Conservation (phyloP, 2,329 filamentous ascomycete genomes). For the Apiospora marii region DNA sequence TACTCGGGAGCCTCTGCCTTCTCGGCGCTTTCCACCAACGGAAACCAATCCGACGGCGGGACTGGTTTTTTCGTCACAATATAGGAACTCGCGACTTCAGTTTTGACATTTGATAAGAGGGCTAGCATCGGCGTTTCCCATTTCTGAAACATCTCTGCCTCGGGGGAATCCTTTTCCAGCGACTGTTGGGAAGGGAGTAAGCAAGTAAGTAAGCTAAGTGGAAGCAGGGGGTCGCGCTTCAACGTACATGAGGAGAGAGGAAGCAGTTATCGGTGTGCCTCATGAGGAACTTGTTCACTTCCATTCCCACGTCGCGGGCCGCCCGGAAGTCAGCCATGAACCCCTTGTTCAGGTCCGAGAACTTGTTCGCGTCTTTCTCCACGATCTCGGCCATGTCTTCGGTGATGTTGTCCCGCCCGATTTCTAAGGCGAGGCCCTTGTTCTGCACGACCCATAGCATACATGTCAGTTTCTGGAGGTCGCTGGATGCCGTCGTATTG, state of each 20-base stretch:
- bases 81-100: too few species aligned
- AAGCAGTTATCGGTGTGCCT: not conserved
- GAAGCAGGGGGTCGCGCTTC: not conserved
- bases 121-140: too few species aligned
- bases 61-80: too few species aligned
- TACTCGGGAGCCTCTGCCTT: not conserved
- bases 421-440: too few species aligned
- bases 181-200: not conserved
- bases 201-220: not conserved
- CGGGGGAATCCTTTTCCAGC: too few species aligned
- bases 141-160: too few species aligned
- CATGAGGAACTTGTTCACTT: not conserved
- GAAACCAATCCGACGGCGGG: too few species aligned
- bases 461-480: not conserved
- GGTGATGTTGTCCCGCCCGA: not conserved
- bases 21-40: not conserved
- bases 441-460: not conserved
- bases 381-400: not conserved
- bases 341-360: not conserved
- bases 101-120: too few species aligned
- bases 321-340: not conserved
- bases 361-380: not conserved
- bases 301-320: not conserved
- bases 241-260: not conserved
- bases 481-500: not conserved